Conservation (phyloP, 2,329 filamentous ascomycete species). For the Venturia carpophila region DNA sequence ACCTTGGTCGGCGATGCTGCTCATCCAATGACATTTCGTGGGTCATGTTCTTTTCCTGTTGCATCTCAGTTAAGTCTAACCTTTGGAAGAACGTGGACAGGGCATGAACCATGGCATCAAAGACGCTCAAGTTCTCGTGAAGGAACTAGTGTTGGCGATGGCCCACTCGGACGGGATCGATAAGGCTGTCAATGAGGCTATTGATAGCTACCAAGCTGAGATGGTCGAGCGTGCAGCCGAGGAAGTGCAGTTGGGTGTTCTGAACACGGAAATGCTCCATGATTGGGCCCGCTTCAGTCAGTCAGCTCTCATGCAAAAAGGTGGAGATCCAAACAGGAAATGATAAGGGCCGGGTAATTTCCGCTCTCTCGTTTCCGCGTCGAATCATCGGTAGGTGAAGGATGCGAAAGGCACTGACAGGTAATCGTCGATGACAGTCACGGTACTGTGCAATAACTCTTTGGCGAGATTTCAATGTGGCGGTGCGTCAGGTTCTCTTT, state of each 20-base stretch:
- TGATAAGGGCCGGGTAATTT: background rate
- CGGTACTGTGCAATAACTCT: too few relatives aligned
- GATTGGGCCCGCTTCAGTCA: slow-evolving; percentile 25
- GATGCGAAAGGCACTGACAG: too few relatives aligned
- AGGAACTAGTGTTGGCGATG: slow-evolving; percentile 24
- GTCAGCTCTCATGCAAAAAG: slow-evolving; percentile 6
- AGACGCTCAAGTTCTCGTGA: slow-evolving; percentile 27
- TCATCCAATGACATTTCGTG: slow-evolving; percentile 36
- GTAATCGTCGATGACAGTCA: too few relatives aligned
- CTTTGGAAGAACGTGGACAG: slow-evolving; percentile 30
- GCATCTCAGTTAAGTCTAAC: background rate
- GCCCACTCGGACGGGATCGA: slow-evolving; percentile 15
- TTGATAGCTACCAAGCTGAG: slow-evolving; percentile 26
- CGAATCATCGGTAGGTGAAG: too few relatives aligned
- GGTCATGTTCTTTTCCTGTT: slow-evolving; percentile 17
- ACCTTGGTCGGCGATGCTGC: slow-evolving; percentile 34
- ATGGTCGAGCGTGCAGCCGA: slow-evolving; percentile 36
- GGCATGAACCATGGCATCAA: slow-evolving; percentile 32
- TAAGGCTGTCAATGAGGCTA: slow-evolving; percentile 5
- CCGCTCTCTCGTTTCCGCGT: background rate
- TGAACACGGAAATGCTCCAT: slow-evolving; percentile 42
- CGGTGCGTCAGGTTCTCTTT: too few relatives aligned
- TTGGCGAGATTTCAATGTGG: too few relatives aligned
- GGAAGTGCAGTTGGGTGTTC: slow-evolving; percentile 38
- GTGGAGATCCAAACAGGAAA: slow-evolving; percentile 4